Evolutionary conservation across 306 rosid genomes (phyloP).

Genomic region (Fagus sylvatica): DNA sequence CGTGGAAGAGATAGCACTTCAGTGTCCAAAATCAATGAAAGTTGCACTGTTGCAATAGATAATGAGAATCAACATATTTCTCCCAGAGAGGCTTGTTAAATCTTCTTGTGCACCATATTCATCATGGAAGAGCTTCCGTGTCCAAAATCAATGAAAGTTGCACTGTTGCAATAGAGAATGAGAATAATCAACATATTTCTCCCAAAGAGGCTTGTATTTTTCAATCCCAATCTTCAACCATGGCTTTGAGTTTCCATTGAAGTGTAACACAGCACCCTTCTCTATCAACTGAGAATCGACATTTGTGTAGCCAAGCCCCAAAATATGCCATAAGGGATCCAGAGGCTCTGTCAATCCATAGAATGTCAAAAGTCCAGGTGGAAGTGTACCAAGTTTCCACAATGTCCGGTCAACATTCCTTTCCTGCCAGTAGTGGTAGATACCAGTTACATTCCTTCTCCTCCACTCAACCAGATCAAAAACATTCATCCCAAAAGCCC

Average conservation of each 20-base stretch:
- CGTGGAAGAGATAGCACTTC: slow-evolving; percentile 25
- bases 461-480: slow-evolving; percentile 94
- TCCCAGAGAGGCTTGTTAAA: slow-evolving; percentile 83
- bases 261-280: slow-evolving; percentile 84
- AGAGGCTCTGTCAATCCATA: slow-evolving; percentile 83
- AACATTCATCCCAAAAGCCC: slow-evolving; percentile 95
- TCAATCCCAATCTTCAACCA: slow-evolving; percentile 95
- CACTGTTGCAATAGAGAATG: slow-evolving; percentile 71
- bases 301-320: slow-evolving; percentile 86
- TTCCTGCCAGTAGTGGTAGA: slow-evolving; percentile 93
- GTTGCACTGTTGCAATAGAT: slow-evolving; percentile 69
- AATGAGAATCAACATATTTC: slow-evolving; percentile 71
- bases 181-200: slow-evolving; percentile 67
- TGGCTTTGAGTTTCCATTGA: slow-evolving; percentile 88
- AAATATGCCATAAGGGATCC: slow-evolving; percentile 78
- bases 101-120: slow-evolving; percentile 19
- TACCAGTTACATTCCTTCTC: slow-evolving; percentile 83
- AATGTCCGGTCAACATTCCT: slow-evolving; percentile 75
- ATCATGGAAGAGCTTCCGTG: slow-evolving; percentile 27
- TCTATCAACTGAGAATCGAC: slow-evolving; percentile 72
- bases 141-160: slow-evolving; percentile 60
- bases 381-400: slow-evolving; percentile 94
- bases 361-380: slow-evolving; percentile 84
- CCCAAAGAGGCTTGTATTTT: slow-evolving; percentile 89
- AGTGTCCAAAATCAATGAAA: slow-evolving; percentile 51